phyloP scores from a whole-genome alignment of 2,329 filamentous ascomycete species.

The Seiridium unicorne region DNA sequence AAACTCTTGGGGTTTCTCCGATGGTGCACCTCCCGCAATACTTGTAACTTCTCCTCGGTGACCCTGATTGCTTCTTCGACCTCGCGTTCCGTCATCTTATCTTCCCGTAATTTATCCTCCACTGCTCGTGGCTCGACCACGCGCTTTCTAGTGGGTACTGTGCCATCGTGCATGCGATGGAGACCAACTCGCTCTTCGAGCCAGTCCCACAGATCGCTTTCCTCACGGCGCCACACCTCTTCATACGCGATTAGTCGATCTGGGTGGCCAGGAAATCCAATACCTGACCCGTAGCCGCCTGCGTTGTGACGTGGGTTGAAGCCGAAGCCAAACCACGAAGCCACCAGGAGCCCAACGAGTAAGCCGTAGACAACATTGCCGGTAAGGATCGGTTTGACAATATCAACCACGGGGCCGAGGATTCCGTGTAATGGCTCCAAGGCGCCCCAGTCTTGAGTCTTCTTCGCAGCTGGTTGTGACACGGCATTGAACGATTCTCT shows the following conservation, averaged over 20 bases:
- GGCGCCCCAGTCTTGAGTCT: slow-evolving; percentile 65
- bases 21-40: slow-evolving; percentile 72
- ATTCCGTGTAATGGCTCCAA: slow-evolving; percentile 75
- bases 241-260: slow-evolving; percentile 83
- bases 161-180: slow-evolving; percentile 51
- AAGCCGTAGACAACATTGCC: slow-evolving; percentile 77
- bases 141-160: slow-evolving; percentile 41
- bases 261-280: slow-evolving; percentile 45
- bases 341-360: slow-evolving; percentile 69
- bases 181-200: slow-evolving; percentile 81
- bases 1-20: slow-evolving; percentile 41
- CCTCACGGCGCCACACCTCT: slow-evolving; percentile 86
- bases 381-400: slow-evolving; percentile 69
- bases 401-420: slow-evolving; percentile 67
- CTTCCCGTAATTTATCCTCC: slow-evolving; percentile 57
- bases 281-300: slow-evolving; percentile 34
- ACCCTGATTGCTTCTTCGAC: slow-evolving; percentile 78
- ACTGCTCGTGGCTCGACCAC: slow-evolving; percentile 53
- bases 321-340: slow-evolving; percentile 71
- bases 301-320: slow-evolving; percentile 37
- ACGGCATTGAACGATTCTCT: slow-evolving; percentile 37
- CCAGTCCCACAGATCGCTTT: slow-evolving; percentile 91
- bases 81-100: slow-evolving; percentile 68
- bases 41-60: slow-evolving; percentile 79
- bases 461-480: slow-evolving; percentile 38